A percentile compares a stretch with the other conserved stretches of the same genome.
These are phyloP conservation scores for Aspergillus bertholletiae DNA, from an alignment of 495 filamentous ascomycete genomes.

Conservation along the genomic window DNA sequence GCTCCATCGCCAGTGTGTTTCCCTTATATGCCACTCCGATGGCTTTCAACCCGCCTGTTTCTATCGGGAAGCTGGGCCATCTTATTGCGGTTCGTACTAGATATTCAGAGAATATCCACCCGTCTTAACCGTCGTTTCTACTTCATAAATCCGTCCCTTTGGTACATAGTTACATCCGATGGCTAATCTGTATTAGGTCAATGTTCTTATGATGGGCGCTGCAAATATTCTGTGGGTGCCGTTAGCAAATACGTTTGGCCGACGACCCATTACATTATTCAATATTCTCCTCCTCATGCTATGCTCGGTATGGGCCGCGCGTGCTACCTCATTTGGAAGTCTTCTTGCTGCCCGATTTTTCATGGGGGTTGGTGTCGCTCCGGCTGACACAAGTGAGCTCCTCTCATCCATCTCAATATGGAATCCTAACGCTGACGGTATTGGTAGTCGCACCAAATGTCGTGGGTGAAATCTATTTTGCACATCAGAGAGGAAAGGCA, in stretches of 20 bases:
- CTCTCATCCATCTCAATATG: neutral
- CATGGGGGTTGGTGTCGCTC: constrained; percentile 16
- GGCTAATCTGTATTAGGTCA: constrained; percentile 1
- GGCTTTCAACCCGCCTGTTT: constrained; percentile 10
- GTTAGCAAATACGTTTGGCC: constrained; percentile 15
- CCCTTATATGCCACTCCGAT: constrained; percentile 10
- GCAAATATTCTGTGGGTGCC: constrained; percentile 18
- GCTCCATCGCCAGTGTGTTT: constrained; percentile 7
- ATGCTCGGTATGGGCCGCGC: constrained; percentile 14
- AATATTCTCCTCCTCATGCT: constrained; percentile 12
- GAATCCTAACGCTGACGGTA: neutral
- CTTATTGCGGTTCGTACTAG: constrained; percentile 6
- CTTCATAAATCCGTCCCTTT: too few species aligned
- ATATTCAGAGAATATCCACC: neutral
- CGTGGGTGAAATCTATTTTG: constrained; percentile 18
- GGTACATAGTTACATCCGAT: neutral
- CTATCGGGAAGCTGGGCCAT: constrained; percentile 7
- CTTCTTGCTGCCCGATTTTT: constrained; percentile 14
- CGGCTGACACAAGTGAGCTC: constrained; percentile 13
- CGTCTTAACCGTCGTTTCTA: neutral
- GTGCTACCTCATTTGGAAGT: constrained; percentile 11
- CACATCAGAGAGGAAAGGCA: constrained; percentile 14
- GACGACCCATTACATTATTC: constrained; percentile 7
- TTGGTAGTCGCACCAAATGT: constrained; percentile 13
- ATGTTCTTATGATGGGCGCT: constrained; percentile 15